Percentiles rank a stretch among this genome's conserved stretches.
Conservation (phyloP, 1,139 yeast species). For the Blastobotrys buckinghamii region DNA sequence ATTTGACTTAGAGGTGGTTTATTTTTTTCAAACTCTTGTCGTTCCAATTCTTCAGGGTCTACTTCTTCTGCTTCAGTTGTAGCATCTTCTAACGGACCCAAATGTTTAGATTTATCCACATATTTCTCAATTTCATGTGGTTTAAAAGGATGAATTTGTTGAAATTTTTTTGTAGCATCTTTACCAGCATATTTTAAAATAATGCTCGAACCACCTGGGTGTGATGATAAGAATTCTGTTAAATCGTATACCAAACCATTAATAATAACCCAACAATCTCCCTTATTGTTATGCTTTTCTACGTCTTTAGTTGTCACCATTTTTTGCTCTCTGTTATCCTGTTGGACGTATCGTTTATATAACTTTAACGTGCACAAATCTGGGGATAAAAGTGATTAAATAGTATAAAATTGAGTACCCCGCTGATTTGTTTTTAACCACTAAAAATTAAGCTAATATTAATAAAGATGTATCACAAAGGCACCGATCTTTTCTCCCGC, state of each 20-base stretch:
- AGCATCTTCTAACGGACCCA: conserved; percentile 38
- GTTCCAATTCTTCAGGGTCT: conserved; percentile 31
- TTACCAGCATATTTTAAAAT: conserved; percentile 78
- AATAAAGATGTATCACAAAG: background rate
- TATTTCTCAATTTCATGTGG: conserved; percentile 62
- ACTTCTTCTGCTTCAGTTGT: conserved; percentile 25
- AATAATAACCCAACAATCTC: conserved; percentile 84
- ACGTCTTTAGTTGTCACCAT: conserved; percentile 34
- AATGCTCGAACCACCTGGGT: conserved; percentile 84
- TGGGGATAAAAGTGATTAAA: no score
- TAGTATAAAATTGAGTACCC: no score
- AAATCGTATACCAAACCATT: conserved; percentile 81
- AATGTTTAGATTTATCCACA: conserved; percentile 40
- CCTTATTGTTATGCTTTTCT: conserved; percentile 52
- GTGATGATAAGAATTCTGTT: conserved; percentile 68
- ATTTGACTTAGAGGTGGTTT: conserved; percentile 66
- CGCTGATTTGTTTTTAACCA: background rate
- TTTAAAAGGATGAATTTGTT: conserved; percentile 66
- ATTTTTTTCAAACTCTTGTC: conserved; percentile 35
- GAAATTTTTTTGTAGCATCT: conserved; percentile 84
- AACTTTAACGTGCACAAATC: no score
- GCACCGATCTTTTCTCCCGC: no score
- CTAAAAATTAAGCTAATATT: no score
- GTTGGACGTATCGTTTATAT: no score
- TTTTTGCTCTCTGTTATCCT: background rate